phyloP scores from a whole-genome alignment of 345 rosid genomes.

The Melaleuca alternifolia region DNA sequence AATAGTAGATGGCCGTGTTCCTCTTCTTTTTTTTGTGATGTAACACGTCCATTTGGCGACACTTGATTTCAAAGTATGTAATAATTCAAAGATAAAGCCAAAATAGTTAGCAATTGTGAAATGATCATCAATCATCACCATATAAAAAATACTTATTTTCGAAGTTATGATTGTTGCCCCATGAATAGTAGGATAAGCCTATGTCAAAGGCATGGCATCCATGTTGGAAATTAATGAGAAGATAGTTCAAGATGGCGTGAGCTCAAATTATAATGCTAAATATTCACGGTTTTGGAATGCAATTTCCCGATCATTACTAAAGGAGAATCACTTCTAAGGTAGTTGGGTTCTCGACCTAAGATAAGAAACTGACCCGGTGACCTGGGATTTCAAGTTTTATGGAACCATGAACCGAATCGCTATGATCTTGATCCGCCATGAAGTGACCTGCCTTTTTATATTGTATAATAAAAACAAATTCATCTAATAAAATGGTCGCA shows the following conservation, averaged over 20 bases:
- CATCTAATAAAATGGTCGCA: not conserved
- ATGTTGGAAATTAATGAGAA: not conserved
- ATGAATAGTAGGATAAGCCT: not conserved
- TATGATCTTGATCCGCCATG: accelerated
- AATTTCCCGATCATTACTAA: not conserved
- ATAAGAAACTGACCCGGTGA: not conserved
- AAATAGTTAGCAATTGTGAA: not conserved
- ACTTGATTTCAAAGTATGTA: not conserved
- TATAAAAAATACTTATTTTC: not conserved
- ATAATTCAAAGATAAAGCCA: not conserved
- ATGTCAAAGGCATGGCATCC: not conserved
- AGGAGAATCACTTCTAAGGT: too few relatives aligned
- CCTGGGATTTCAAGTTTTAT: not conserved
- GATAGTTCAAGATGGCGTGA: not conserved
- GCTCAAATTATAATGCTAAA: not conserved
- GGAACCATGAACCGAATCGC: not conserved
- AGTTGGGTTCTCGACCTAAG: not conserved
- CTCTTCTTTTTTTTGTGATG: not conserved
- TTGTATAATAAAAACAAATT: not conserved
- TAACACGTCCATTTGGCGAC: not conserved
- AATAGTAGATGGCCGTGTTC: not conserved
- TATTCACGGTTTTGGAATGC: not conserved
- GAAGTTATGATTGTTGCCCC: not conserved
- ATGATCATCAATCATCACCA: not conserved
- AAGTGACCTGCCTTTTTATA: not conserved